Evolutionary conservation across 1,284 basidiomycete genomes (phyloP), one percentile per base, ranked within the genome.

Genomic region (Cystobasidiaceae sp.): DNA sequence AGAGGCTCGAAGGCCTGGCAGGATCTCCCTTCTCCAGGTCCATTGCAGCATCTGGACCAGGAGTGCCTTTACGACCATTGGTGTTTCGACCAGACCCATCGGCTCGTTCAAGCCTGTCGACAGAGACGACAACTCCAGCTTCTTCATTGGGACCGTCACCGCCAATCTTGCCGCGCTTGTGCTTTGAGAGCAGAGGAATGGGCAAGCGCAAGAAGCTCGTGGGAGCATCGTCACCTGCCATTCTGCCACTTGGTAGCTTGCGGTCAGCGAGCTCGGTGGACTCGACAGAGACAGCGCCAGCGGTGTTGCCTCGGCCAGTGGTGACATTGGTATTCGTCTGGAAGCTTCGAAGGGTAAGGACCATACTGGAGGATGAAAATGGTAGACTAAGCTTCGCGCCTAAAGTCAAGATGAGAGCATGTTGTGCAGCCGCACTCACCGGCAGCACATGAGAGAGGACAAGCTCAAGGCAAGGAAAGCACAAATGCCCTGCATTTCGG

Each of bases 401-500:
- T 2, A 3, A 39, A 28, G 19, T 5, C 33, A 3, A 49, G 2
- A 37, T 39, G 25, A 19, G 37, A 9, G 7, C 37, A 39, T 39
- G 37, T 39, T 11, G 37, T 11, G 11, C n/a, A 49, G 19, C 13
- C n/a, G 23, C 7, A 41, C 58, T 39, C 27, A 62, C 60, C 60
- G 60, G 27, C 60, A 62, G 60, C 49, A 51, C 49, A 52, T 52
- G n/a, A 62, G 34, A 1, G 46, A 44, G 9, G 33, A 50, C n/a
- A 54, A 32, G 17, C 37, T 13, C 37, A 54, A 23, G 9, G 49
- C 48, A 25, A 50, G 34, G 21, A 62, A 54, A 1, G 50, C 48
- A 34, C 48, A 50, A 39, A 62, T 32, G 9, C 50, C 39, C 28
- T 62, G 60, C 48, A 62, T 37, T 13, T 52, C 60, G 4, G n/a